Evolutionary conservation across 768 basidiomycete species (phyloP).

Genomic region (Phaeolepiota aurea): DNA sequence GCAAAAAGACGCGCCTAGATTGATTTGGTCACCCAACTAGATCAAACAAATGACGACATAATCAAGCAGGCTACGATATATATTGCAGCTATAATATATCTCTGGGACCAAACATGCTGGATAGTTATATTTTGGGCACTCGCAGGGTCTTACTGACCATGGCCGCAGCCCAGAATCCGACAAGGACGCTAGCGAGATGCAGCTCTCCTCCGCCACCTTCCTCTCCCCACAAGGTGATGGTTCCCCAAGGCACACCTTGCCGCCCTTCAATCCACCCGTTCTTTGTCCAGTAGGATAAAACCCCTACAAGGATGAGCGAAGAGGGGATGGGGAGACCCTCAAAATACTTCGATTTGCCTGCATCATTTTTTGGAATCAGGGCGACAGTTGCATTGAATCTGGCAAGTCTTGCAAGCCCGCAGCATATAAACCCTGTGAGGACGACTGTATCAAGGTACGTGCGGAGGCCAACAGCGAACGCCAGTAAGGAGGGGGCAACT

Average conservation of each 20-base stretch:
- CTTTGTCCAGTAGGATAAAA: constrained; percentile 77
- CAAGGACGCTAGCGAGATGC: constrained; percentile 72
- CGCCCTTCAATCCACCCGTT: constrained; percentile 80
- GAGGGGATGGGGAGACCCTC: constrained; percentile 97
- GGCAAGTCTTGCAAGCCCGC: constrained; percentile 92
- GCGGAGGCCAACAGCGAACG: constrained; percentile 84
- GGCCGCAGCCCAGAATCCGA: constrained; percentile 82
- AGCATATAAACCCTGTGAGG: constrained; percentile 88
- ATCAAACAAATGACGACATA: too few relatives aligned
- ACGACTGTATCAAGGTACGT: constrained; percentile 86
- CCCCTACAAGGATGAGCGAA: constrained; percentile 68
- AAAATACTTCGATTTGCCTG: constrained; percentile 90
- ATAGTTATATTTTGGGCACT: constrained; percentile 63
- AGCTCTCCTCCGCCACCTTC: constrained; percentile 75
- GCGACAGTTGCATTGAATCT: constrained; percentile 99
- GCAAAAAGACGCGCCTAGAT: background rate
- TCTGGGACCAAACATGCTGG: too few relatives aligned
- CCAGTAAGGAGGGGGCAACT: constrained; percentile 90
- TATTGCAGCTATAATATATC: too few relatives aligned
- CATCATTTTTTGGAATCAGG: constrained; percentile 76
- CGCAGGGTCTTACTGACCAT: constrained; percentile 98
- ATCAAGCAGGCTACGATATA: too few relatives aligned
- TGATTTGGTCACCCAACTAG: too few relatives aligned
- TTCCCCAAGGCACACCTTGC: constrained; percentile 67
- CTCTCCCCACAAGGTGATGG: constrained; percentile 64